Evolutionary conservation across 352 stramenopile species (phyloP).

Genomic region (Phytophthora macrochlamydospora): DNA sequence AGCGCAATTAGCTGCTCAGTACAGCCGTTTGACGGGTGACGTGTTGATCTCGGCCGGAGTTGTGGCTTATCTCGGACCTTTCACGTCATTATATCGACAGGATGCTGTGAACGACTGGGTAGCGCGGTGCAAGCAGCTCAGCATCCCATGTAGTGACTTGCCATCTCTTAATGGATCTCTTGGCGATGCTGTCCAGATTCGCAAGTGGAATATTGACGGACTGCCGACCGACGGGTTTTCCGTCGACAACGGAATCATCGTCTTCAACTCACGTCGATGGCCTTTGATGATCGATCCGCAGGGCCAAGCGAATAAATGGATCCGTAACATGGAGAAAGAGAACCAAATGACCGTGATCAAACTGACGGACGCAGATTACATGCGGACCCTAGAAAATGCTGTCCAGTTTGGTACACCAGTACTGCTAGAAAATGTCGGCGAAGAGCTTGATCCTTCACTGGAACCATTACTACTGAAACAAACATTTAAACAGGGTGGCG

Average conservation of each 20-base stretch:
- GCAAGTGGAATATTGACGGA: conserved; percentile 95
- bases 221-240: conserved; percentile 94
- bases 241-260: conserved; percentile 95
- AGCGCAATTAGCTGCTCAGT: conserved; percentile 77
- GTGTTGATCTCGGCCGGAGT: conserved; percentile 92
- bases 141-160: conserved; percentile 85
- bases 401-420: conserved; percentile 93
- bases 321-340: conserved; percentile 94
- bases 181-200: conserved; percentile 91
- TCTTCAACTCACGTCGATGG: conserved; percentile 94
- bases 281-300: conserved; percentile 96
- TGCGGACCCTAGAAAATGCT: conserved; percentile 92
- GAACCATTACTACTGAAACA: conserved; percentile 94
- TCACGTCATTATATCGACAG: conserved; percentile 89
- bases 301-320: conserved; percentile 95
- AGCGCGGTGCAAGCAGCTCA: conserved; percentile 68
- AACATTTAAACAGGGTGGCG: conserved; percentile 94
- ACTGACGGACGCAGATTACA: conserved; percentile 92
- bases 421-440: conserved; percentile 92
- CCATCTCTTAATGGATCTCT: conserved; percentile 89
- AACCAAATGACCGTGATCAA: conserved; percentile 94
- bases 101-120: conserved; percentile 86
- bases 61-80: conserved; percentile 93
- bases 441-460: conserved; percentile 92
- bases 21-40: conserved; percentile 91